Conservation (phyloP, 2,329 filamentous ascomycete genomes). For the Mycocentrospora acerina region DNA sequence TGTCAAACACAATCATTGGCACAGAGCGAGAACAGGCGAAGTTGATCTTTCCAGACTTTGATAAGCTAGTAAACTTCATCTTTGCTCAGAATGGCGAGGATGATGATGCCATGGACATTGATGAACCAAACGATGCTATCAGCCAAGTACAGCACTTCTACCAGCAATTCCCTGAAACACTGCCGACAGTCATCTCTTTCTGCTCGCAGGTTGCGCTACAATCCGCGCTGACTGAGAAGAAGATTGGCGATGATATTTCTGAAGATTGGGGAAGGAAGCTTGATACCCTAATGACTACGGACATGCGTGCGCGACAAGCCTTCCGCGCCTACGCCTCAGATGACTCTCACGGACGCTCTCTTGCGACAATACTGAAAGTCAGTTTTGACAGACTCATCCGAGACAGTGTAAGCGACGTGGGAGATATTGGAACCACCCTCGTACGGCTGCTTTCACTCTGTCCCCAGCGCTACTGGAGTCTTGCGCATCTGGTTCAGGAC, state of each 20-base stretch:
- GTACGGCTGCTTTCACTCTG: slow-evolving; percentile 58
- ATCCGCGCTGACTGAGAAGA: slow-evolving; percentile 53
- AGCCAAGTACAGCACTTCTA: slow-evolving; percentile 33
- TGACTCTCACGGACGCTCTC: slow-evolving; percentile 35
- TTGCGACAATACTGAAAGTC: slow-evolving; percentile 47
- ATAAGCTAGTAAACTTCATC: slow-evolving; percentile 48
- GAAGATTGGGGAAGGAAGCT: slow-evolving; percentile 84
- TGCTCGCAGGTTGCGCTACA: slow-evolving; percentile 63
- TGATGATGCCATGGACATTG: slow-evolving; percentile 38
- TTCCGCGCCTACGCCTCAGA: slow-evolving; percentile 54
- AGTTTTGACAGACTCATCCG: slow-evolving; percentile 49
- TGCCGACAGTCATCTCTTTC: slow-evolving; percentile 70
- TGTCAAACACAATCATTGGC: slow-evolving; percentile 53
- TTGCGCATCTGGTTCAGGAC: slow-evolving; percentile 33
- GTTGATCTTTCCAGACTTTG: slow-evolving; percentile 46
- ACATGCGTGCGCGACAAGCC: slow-evolving; percentile 63
- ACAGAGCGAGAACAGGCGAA: slow-evolving; percentile 17
- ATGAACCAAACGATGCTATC: slow-evolving; percentile 26
- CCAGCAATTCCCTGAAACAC: slow-evolving; percentile 51
- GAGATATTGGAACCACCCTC: slow-evolving; percentile 52
- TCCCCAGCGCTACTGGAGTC: slow-evolving; percentile 49
- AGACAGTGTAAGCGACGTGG: slow-evolving; percentile 44
- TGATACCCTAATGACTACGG: slow-evolving; percentile 70
- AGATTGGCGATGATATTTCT: slow-evolving; percentile 59
- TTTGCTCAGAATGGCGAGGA: slow-evolving; percentile 42